phyloP scores from a whole-genome alignment of 2,329 filamentous ascomycete species.

The Penicillium polonicum region DNA sequence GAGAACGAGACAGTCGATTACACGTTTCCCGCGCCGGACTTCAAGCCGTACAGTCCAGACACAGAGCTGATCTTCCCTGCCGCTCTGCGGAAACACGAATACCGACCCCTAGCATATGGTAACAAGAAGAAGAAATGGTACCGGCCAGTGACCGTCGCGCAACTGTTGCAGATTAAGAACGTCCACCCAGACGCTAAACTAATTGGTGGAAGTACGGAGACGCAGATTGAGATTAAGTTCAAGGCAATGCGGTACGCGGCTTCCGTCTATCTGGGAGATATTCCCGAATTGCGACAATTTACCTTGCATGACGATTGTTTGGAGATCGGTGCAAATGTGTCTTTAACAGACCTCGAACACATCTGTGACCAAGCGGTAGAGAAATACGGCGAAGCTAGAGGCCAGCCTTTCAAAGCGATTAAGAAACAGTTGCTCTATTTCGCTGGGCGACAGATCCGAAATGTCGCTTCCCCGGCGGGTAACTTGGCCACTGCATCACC shows the following conservation, averaged over 20 bases:
- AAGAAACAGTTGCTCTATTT: slow-evolving; percentile 94
- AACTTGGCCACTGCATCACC: slow-evolving; percentile 93
- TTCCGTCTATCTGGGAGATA: slow-evolving; percentile 91
- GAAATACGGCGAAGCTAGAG: slow-evolving; percentile 68
- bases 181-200: slow-evolving; percentile 84
- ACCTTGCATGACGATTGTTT: slow-evolving; percentile 74
- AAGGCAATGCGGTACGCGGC: slow-evolving; percentile 87
- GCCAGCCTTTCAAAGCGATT: slow-evolving; percentile 85
- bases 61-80: slow-evolving; percentile 96
- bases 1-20: slow-evolving; percentile 41
- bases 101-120: slow-evolving; percentile 80
- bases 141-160: slow-evolving; percentile 78
- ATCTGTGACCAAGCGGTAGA: slow-evolving; percentile 77
- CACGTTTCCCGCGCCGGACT: slow-evolving; percentile 79
- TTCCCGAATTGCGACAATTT: slow-evolving; percentile 82
- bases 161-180: slow-evolving; percentile 88
- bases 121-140: slow-evolving; percentile 96
- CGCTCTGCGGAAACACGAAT: slow-evolving; percentile 74
- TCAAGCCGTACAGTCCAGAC: slow-evolving; percentile 90
- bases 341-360: slow-evolving; percentile 83
- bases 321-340: slow-evolving; percentile 92
- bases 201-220: slow-evolving; percentile 94
- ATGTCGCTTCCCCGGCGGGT: slow-evolving; percentile 94
- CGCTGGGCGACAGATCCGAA: slow-evolving; percentile 90
- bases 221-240: slow-evolving; percentile 98